Evolutionary conservation across 2,329 filamentous ascomycete genomes (phyloP).

Genomic region (Cryphonectria nitschkei): DNA sequence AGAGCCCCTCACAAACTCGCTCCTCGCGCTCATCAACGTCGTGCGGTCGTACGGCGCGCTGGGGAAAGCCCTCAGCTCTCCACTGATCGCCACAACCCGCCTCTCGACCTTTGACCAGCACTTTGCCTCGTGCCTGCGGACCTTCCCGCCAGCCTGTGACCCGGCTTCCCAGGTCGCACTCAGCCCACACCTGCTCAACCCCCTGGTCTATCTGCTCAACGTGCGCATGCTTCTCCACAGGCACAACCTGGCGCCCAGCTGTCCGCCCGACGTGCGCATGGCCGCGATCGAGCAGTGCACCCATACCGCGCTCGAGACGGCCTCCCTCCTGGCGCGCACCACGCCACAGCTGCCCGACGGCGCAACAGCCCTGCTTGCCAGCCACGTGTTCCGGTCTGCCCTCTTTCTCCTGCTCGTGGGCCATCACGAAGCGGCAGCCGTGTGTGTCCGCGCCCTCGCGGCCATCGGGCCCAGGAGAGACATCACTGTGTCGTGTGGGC

Average conservation of each 20-base stretch:
- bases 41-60: constrained; percentile 77
- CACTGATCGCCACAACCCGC: constrained; percentile 66
- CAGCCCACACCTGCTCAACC: constrained; percentile 73
- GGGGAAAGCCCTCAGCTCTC: constrained; percentile 69
- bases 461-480: constrained; percentile 73
- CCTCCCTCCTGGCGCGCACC: constrained; percentile 71
- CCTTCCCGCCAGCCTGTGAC: constrained; percentile 77
- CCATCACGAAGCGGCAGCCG: constrained; percentile 72
- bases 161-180: constrained; percentile 68
- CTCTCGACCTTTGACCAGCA: constrained; percentile 81
- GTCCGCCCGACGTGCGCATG: constrained; percentile 65
- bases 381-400: constrained; percentile 85
- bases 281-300: constrained; percentile 80
- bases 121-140: constrained; percentile 73
- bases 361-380: constrained; percentile 75
- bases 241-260: constrained; percentile 80
- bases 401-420: constrained; percentile 78
- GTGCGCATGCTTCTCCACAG: constrained; percentile 85
- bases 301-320: constrained; percentile 75
- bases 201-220: constrained; percentile 78
- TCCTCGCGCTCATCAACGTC: constrained; percentile 81
- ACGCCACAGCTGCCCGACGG: constrained; percentile 65
- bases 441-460: constrained; percentile 72
- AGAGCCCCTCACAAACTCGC: constrained; percentile 66
- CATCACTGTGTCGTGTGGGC: constrained; percentile 77